A percentile compares a stretch with the other conserved stretches of the same genome.
These are phyloP conservation scores for Curvularia eragrostidis DNA, from an alignment of 2,329 filamentous ascomycete genomes.

Conservation along the genomic window DNA sequence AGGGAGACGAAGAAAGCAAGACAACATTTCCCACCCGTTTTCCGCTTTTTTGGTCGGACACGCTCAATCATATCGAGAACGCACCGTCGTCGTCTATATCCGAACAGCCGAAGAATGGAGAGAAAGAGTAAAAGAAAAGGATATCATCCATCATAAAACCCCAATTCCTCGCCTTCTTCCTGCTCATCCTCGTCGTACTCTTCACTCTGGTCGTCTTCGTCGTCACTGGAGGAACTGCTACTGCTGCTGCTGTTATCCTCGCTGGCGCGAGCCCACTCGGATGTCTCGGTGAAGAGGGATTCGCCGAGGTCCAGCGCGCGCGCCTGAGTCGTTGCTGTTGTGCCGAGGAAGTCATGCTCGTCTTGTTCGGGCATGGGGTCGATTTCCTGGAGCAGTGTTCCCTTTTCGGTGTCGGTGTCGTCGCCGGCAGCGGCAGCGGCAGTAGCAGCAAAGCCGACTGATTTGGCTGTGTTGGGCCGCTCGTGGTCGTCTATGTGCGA, in stretches of 20 bases:
- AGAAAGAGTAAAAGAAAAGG: neutral
- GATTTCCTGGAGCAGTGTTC: slow-evolving; percentile 33
- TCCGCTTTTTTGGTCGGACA: neutral
- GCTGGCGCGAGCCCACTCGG: slow-evolving; percentile 48
- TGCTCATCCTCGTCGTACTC: slow-evolving; percentile 50
- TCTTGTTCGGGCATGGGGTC: slow-evolving; percentile 44
- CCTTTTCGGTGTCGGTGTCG: slow-evolving; percentile 11
- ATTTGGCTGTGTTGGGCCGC: slow-evolving; percentile 20
- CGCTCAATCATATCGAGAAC: too few species aligned
- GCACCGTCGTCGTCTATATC: neutral
- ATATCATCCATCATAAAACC: slow-evolving; percentile 26
- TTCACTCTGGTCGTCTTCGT: slow-evolving; percentile 42
- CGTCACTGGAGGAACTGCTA: slow-evolving; percentile 26
- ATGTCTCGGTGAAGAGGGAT: slow-evolving; percentile 40
- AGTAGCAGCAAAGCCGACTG: slow-evolving; percentile 29
- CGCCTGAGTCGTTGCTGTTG: slow-evolving; percentile 20
- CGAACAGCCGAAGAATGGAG: neutral
- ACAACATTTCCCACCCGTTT: too few species aligned
- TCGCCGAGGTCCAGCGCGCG: slow-evolving; percentile 39
- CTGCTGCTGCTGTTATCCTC: slow-evolving; percentile 31
- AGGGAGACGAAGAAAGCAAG: neutral
- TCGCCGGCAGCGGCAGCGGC: slow-evolving; percentile 13
- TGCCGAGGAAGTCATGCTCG: slow-evolving; percentile 11
- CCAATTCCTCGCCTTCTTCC: slow-evolving; percentile 44
- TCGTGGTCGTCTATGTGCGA: slow-evolving; percentile 10